A percentile compares a stretch with the other conserved stretches of the same genome.
phyloP scores from a whole-genome alignment of 768 basidiomycete genomes.

The Pleurotus pulmonarius region DNA sequence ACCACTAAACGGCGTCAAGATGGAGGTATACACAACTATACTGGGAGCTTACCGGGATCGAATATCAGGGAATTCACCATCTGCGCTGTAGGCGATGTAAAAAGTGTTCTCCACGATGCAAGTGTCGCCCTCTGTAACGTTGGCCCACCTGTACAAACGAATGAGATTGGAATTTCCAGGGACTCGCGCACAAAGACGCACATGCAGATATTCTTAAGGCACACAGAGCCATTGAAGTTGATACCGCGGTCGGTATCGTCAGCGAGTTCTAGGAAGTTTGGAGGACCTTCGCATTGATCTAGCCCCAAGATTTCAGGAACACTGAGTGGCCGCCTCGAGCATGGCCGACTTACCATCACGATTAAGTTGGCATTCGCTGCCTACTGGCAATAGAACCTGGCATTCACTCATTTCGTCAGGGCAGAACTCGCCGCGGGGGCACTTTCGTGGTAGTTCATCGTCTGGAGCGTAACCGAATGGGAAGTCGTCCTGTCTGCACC shows the following conservation, averaged over 20 bases:
- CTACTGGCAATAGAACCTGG: slow-evolving; percentile 54
- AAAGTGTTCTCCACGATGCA: slow-evolving; percentile 79
- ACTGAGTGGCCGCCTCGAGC: too few species aligned
- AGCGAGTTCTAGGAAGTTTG: slow-evolving; percentile 57
- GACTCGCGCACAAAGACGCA: slow-evolving; percentile 30
- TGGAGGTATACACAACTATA: not conserved
- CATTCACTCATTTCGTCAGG: slow-evolving; percentile 80
- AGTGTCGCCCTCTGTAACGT: slow-evolving; percentile 56
- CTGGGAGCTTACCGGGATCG: slow-evolving; percentile 64
- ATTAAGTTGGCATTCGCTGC: slow-evolving; percentile 76
- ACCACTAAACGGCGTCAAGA: slow-evolving; percentile 35
- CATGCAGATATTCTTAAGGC: slow-evolving; percentile 83
- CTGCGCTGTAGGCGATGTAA: slow-evolving; percentile 64
- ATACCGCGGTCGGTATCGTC: slow-evolving; percentile 65
- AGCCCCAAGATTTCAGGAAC: not conserved
- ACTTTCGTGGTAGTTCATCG: slow-evolving; percentile 53
- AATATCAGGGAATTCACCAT: slow-evolving; percentile 67
- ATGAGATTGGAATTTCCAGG: too few species aligned
- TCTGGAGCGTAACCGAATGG: slow-evolving; percentile 62
- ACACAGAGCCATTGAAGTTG: slow-evolving; percentile 80
- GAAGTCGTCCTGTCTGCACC: slow-evolving; percentile 74
- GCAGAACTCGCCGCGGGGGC: slow-evolving; percentile 65
- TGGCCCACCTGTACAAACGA: slow-evolving; percentile 59
- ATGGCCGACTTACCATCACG: slow-evolving; percentile 63
- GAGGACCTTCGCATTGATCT: slow-evolving; percentile 79